These are phyloP conservation scores for Discostella pseudostelligera DNA, from an alignment of 108 stramenopile genomes.

Conservation along the genomic window DNA sequence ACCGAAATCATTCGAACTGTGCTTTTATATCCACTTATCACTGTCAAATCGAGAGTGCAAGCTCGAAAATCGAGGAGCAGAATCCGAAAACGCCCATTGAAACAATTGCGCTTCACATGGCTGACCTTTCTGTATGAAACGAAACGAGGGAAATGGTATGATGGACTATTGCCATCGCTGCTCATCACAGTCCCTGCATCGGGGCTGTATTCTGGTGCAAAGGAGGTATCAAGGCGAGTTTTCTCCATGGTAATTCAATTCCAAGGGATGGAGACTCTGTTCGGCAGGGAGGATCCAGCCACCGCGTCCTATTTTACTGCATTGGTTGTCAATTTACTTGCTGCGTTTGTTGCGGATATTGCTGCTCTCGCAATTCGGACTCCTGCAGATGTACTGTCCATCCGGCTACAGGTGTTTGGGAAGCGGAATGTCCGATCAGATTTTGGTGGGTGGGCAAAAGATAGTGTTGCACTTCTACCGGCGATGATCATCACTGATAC, in stretches of 20 bases:
- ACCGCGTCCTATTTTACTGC: slow-evolving; percentile 18
- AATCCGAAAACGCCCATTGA: slow-evolving; percentile 28
- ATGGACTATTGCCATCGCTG: slow-evolving; percentile 68
- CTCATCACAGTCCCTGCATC: slow-evolving; percentile 77
- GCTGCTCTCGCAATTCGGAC: slow-evolving; percentile 66
- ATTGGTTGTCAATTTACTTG: slow-evolving; percentile 40
- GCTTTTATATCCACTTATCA: slow-evolving; percentile 69
- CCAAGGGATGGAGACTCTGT: slow-evolving; percentile 9
- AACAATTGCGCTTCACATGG: slow-evolving; percentile 44
- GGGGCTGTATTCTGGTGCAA: slow-evolving; percentile 76
- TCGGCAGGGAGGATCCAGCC: slow-evolving; percentile 6
- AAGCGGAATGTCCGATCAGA: slow-evolving; percentile 44
- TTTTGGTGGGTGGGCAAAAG: slow-evolving; percentile 68
- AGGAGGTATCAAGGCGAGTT: slow-evolving; percentile 66
- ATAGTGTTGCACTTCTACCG: slow-evolving; percentile 62
- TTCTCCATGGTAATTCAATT: slow-evolving; percentile 44
- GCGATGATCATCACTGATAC: slow-evolving; percentile 50
- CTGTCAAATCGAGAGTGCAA: slow-evolving; percentile 76
- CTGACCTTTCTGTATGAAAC: slow-evolving; percentile 48
- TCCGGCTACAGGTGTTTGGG: slow-evolving; percentile 65
- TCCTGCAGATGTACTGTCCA: slow-evolving; percentile 69
- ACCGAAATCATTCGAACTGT: slow-evolving; percentile 72
- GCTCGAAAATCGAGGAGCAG: slow-evolving; percentile 38
- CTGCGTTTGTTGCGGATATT: slow-evolving; percentile 68
- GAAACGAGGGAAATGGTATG: slow-evolving; percentile 68